Base-by-base conservation (phyloP, 768 basidiomycete genomes). In the Epithele typhae region DNA sequence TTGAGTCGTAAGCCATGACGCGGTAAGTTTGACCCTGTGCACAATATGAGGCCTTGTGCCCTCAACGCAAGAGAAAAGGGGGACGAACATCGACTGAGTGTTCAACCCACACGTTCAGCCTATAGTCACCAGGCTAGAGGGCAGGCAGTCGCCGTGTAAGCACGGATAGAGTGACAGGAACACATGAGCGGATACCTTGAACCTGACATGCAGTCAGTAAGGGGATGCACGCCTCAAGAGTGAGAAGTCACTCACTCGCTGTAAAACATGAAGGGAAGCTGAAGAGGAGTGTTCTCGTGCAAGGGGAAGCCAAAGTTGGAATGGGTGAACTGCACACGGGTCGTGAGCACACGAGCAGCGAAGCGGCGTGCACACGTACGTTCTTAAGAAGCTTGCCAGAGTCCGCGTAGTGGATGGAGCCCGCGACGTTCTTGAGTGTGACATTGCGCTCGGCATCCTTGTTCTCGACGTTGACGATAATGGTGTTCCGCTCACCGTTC, bases 401-500 rank as follows among this genome's bases (percentile, higher is more conserved):
- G 37, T 84, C 78, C 5, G 84, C 74, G 54, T 87, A 68, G 51
- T 79, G 77, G 56, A 92, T 69, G 27, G 86, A 82, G 35, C 84
- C 88, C 43, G 77, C 74, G 48, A 87, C 72, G 55, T 67, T 75
- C 49, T 79, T 62, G 15, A 92, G 67, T 2, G 86, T 87, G 40
- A 86, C 72, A 52, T 90, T 87, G 57, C 73, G 75, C 55, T 77
- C 77, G 10, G 85, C 84, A 42, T 43, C 42, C 63, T 78, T 85
- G 66, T 89, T 92, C 65, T 89, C 87, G 11, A 92, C 72, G 22
- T 72, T 64, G 40, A 92, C 64, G 21, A 66, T 66, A 25, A 92
- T 68, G 25, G 75, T 68, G 61, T 90, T 92, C 59, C 76, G 79
- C 71, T 89, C 86, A 48, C 89, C 89, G 56, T 92, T 92, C 25